Evolutionary conservation across 768 basidiomycete species (phyloP), one percentile per base, ranked within the genome.

Genomic region (Amanita inopinata): DNA sequence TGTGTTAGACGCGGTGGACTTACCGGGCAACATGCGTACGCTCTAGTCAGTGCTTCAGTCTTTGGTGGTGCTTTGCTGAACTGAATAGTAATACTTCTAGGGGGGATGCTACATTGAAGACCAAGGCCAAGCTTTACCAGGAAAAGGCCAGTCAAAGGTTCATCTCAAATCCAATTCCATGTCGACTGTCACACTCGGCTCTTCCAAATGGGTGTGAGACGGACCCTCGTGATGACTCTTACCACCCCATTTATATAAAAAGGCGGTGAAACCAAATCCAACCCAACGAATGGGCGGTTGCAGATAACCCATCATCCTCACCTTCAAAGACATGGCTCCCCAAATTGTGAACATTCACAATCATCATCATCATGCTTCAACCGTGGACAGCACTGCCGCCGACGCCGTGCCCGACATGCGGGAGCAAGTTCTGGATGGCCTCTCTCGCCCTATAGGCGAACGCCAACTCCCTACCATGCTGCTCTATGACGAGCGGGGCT

Each of bases 401-500:
- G 48, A 59, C 31, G 48, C 55, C 20, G 46, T 56, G n/a, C 41
- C 51, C 30, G 67, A 70, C 53, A 58, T 78, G 36, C 52, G 61
- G 14, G 54, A 66, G 33, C 58, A 76, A 33, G 68, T 88, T 36
- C 40, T 73, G 31, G 59, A 60, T 18, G 83, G 84, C 12, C 71
- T 89, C 5, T 60, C 59, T 39, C 71, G 65, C 17, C 73, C 79
- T 2, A 46, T 52, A 1, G 74, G 76, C 36, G 58, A 73, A 49
- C 83, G 80, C 58, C 64, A 69, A 19, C 60, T 96, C 15, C 90
- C 92, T 5, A 92, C 89, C 0, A 63, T 88, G 58, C 70, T 92
- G 8, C 69, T 96, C 7, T 97, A 98, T 62, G 79, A 91, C 50
- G 84, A 93, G 54, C 70, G 65, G 15, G 96, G 96, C 0, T 68